Percentiles rank a stretch among this genome's conserved stretches.
These are phyloP conservation scores for Kalmanozyma brasiliensis DNA, from an alignment of 1,284 basidiomycete species.

Conservation along the genomic window DNA sequence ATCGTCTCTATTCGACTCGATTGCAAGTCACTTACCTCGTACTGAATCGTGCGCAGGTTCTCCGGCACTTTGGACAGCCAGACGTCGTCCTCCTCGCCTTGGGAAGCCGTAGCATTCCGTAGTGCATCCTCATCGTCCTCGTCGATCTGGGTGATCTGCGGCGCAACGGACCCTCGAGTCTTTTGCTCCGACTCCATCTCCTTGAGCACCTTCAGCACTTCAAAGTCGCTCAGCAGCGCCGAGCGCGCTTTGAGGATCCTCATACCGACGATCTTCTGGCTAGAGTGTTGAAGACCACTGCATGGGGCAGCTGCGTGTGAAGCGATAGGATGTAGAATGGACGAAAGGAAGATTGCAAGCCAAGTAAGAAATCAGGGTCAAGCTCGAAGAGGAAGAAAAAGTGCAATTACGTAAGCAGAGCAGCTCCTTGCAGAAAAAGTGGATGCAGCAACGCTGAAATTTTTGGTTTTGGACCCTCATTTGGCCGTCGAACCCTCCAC, in stretches of 20 bases:
- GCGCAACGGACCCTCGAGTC: constrained; percentile 64
- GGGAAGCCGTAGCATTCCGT: constrained; percentile 1
- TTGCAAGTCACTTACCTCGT: constrained; percentile 75
- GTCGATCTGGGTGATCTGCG: constrained; percentile 70
- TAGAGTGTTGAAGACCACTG: constrained; percentile 4
- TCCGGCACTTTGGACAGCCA: constrained; percentile 69
- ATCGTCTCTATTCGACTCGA: background rate
- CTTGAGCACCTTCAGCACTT: constrained; percentile 82
- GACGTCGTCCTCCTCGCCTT: constrained; percentile 38
- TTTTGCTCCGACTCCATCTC: constrained; percentile 79
- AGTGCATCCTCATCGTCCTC: constrained; percentile 5
- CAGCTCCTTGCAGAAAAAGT: constrained; percentile 4
- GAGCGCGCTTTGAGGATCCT: constrained; percentile 82
- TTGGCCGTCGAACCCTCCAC: background rate
- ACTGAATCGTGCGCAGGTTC: constrained; percentile 86
- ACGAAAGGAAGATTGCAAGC: too few relatives aligned
- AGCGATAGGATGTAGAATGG: background rate
- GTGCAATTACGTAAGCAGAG: constrained; percentile 25
- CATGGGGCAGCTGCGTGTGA: constrained; percentile 5
- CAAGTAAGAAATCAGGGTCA: background rate
- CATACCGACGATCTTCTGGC: constrained; percentile 28
- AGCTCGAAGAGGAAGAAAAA: constrained; percentile 6
- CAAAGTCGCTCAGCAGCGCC: constrained; percentile 84
- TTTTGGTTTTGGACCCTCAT: constrained; percentile 11
- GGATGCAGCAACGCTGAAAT: constrained; percentile 1